Evolutionary conservation across 139 green algal genomes (phyloP), one percentile per base, ranked within the genome.

Genomic region (Tetratostichococcus sp.): DNA sequence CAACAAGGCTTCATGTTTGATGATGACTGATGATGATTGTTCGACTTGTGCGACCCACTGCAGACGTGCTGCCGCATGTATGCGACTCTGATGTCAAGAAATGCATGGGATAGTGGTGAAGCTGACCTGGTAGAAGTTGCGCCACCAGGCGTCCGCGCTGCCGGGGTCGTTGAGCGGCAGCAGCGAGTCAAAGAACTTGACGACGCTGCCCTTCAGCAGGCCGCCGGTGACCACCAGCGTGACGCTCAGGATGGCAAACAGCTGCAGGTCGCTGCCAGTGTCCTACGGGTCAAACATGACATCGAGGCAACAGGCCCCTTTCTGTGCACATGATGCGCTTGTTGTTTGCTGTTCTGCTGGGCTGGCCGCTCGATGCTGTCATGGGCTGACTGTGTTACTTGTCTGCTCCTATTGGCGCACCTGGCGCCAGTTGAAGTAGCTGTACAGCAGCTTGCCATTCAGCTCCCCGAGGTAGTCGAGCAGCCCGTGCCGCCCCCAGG

Each of bases 211-310:
- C 19, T 62, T 62, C 50, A 62, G 50, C 50, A 62, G 19, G 17
- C 50, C 50, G 50, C 50, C 50, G 26, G 19, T 28, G 2, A 62
- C 50, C 50, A 62, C 50, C 17, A 62, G 50, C 50, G 50, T 62
- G 14, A 62, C 50, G 22, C 11, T n/a, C 50, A 62, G 50, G 11
- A 62, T 26, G 19, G 50, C 50, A 39, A 82, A 76, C 28, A 82
- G 72, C 72, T 82, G 77, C 39, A 82, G 67, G 34, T 82, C 77
- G 28, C 35, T 75, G 43, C 65, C 70, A 11, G 67, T 75, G 34
- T 76, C 71, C 43, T 82, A 43, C 67, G 28, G 14, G 42, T 8
- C 39, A 50, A 14, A 8, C 8, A 14, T 22, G 8, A 14, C 39
- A 50, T 8, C 39, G 39, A n/a, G n/a, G n/a, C n/a, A n/a, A n/a